Evolutionary conservation across 2,329 filamentous ascomycete species (phyloP), one percentile per base, ranked within the genome.

Genomic region (Aspergillus unguis): DNA sequence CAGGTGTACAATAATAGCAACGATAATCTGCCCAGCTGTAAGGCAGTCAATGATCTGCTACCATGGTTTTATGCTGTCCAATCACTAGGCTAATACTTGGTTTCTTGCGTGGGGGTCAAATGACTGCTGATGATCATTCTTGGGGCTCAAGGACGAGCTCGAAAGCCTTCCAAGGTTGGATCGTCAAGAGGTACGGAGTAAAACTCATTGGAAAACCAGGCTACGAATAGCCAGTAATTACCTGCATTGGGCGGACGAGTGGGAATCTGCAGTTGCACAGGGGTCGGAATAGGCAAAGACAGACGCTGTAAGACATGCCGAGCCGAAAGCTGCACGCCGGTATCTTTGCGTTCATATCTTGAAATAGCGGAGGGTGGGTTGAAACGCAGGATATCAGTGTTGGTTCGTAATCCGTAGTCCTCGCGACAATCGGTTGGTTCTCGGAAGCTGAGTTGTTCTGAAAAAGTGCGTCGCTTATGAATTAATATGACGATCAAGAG

Each of bases 201-300:
- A 17, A 17, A 17, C 17, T 17, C 17, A 17, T 17, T 17, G 17
- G 17, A 17, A 17, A 17, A 17, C 17, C 17, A 17, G 17, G 17
- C 44, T 40, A 36, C 23, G 27, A 47, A 40, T 47, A 47, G 27
- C 27, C 35, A 9, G 35, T 40, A 40, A 47, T 40, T 38, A 47
- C 35, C 36, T 31, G 28, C 7, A 29, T 35, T 47, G 9, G 27
- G 11, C 11, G 29, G 5, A 31, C n/a, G 5, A 17, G 6, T 36
- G 26, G 33, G 26, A 32, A 47, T 17, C 42, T 33, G 44, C 35
- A 29, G 44, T 47, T 40, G 35, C 31, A 38, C 44, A 47, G 35
- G 44, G 44, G 17, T 38, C 27, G n/a, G n/a, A 23, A 38, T 38
- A 47, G 35, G 26, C 11, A 17, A 23, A 32, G 27, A 31, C 40